Evolutionary conservation across 257 asterid species (phyloP).

Genomic region (Scutellaria baicalensis): DNA sequence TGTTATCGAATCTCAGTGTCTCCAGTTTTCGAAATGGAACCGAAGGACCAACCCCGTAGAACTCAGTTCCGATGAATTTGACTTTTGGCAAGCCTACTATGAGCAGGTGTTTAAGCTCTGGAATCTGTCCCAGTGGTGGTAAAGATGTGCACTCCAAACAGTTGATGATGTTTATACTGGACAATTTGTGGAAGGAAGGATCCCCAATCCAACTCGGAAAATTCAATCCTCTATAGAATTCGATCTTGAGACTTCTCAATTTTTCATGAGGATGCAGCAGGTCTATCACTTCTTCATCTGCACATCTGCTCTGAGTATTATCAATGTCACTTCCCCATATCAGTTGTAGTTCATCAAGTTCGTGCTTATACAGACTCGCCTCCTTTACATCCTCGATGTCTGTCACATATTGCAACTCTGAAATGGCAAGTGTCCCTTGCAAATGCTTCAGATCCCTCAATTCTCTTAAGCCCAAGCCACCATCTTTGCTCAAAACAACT

Average conservation of each 20-base stretch:
- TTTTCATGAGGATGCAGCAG: slow-evolving; percentile 43
- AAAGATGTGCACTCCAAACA: slow-evolving; percentile 42
- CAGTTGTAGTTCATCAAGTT: slow-evolving; percentile 46
- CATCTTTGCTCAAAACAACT: slow-evolving; percentile 39
- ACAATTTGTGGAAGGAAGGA: slow-evolving; percentile 31
- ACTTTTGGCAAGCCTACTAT: slow-evolving; percentile 45
- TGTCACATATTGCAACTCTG: slow-evolving; percentile 48
- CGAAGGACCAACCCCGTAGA: slow-evolving; percentile 29
- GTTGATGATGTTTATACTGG: slow-evolving; percentile 30
- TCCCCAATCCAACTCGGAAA: slow-evolving; percentile 65
- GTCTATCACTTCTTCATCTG: slow-evolving; percentile 43
- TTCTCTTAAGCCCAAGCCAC: slow-evolving; percentile 42
- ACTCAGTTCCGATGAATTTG: slow-evolving; percentile 42
- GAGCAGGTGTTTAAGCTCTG: slow-evolving; percentile 45
- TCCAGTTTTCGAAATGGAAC: slow-evolving; percentile 50
- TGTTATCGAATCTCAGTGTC: slow-evolving; percentile 45
- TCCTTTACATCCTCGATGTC: slow-evolving; percentile 47
- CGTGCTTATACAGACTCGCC: slow-evolving; percentile 33
- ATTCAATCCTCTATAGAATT: slow-evolving; percentile 33
- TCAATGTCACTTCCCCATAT: slow-evolving; percentile 39
- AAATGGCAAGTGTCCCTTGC: slow-evolving; percentile 46
- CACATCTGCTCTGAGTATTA: slow-evolving; percentile 15
- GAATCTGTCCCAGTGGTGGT: slow-evolving; percentile 59
- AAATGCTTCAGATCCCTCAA: slow-evolving; percentile 31
- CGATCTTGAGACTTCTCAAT: slow-evolving; percentile 42